Conservation (phyloP, 257 asterid genomes). For the Misopates orontium region DNA sequence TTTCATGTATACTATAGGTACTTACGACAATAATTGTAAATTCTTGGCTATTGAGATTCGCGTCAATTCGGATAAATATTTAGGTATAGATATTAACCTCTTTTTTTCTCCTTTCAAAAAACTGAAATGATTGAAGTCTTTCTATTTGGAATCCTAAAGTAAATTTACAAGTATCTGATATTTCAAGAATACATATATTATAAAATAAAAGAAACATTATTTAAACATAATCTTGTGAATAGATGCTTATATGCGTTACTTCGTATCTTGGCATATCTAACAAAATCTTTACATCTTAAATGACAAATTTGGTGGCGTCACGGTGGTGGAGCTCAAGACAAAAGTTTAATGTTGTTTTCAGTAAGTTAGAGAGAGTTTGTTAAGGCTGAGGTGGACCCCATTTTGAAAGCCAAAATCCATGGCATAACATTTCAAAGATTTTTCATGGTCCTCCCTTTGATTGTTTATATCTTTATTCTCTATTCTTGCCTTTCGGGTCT, state of each 20-base stretch:
- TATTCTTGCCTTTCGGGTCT: slow-evolving; percentile 29
- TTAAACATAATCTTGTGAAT: slow-evolving; percentile 14
- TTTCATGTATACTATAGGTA: too few relatives aligned
- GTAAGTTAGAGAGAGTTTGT: slow-evolving; percentile 36
- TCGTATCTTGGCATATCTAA: too few relatives aligned
- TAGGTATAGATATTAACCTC: too few relatives aligned
- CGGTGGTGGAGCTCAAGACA: slow-evolving; percentile 47
- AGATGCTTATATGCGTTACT: slow-evolving; percentile 26
- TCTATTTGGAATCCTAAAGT: neutral
- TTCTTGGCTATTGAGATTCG: too few relatives aligned
- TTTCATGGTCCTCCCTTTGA: slow-evolving; percentile 32
- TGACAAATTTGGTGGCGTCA: slow-evolving; percentile 48
- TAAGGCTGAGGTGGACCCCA: slow-evolving; percentile 50
- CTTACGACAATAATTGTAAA: too few relatives aligned
- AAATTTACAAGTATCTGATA: neutral
- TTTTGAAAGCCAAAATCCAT: slow-evolving; percentile 60
- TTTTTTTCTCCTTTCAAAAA: too few relatives aligned
- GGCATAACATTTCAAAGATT: slow-evolving; percentile 50
- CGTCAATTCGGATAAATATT: too few relatives aligned
- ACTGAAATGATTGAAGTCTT: too few relatives aligned
- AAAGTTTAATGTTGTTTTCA: slow-evolving; percentile 27
- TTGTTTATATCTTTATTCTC: slow-evolving; percentile 8
- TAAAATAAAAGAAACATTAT: neutral
- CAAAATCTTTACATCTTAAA: slow-evolving; percentile 39
- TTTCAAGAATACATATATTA: neutral